phyloP scores from a whole-genome alignment of 2,329 filamentous ascomycete species.

The Colletotrichum scovillei region DNA sequence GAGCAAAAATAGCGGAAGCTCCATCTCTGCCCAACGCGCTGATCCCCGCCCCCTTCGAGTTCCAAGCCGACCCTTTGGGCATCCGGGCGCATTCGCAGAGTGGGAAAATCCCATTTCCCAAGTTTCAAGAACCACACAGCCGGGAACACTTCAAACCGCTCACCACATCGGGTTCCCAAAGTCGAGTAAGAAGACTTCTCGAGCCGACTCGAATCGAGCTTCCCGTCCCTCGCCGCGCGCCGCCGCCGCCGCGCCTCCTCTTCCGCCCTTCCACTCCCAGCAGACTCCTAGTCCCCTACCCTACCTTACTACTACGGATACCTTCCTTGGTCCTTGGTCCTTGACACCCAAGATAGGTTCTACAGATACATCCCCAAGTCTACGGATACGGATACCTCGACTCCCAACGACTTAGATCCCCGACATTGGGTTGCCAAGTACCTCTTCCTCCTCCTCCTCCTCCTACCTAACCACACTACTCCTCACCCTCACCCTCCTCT shows the following conservation, averaged over 20 bases:
- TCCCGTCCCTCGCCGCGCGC: slow-evolving; percentile 3
- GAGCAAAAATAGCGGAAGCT: slow-evolving; percentile 5
- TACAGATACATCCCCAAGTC: slow-evolving; percentile 2
- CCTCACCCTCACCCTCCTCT: slow-evolving; percentile 10
- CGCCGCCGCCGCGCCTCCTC: slow-evolving; percentile 11
- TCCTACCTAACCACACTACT: background rate
- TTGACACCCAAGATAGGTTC: slow-evolving; percentile 4
- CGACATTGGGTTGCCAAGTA: slow-evolving; percentile 2
- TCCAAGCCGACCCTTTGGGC: slow-evolving; percentile 27
- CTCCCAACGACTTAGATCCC: slow-evolving; percentile 3
- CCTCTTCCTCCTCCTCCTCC: background rate
- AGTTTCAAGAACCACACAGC: slow-evolving; percentile 35
- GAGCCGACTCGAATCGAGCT: background rate
- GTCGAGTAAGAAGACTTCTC: background rate
- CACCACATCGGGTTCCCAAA: background rate
- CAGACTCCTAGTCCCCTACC: background rate
- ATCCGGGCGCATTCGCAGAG: slow-evolving; percentile 32
- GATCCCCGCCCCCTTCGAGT: slow-evolving; percentile 44
- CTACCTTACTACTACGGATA: background rate
- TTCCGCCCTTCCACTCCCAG: background rate
- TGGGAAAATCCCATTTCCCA: slow-evolving; percentile 31
- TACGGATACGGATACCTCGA: background rate
- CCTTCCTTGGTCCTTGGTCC: background rate
- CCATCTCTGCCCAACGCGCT: slow-evolving; percentile 51
- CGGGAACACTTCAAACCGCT: slow-evolving; percentile 33